Conservation (phyloP, 2,329 filamentous ascomycete genomes). For the Polychaeton citri region DNA sequence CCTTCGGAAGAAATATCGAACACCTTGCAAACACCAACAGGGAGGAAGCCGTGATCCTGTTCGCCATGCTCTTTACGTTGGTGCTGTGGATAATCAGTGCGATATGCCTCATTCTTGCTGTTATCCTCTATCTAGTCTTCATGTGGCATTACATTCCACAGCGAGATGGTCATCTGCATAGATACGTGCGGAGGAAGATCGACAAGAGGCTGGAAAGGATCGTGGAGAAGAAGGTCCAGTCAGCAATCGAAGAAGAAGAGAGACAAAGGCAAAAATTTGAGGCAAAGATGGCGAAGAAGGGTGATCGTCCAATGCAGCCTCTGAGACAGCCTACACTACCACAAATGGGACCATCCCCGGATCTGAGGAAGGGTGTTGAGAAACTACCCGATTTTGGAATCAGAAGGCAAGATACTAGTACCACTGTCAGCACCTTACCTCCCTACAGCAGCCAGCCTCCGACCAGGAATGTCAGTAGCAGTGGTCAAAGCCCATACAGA, state of each 20-base stretch:
- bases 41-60: constrained; percentile 69
- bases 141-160: constrained; percentile 84
- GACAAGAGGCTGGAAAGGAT: constrained; percentile 75
- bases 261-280: constrained; percentile 40
- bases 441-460: constrained; percentile 39
- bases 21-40: constrained; percentile 58
- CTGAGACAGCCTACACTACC: constrained; percentile 57
- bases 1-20: constrained; percentile 75
- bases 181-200: constrained; percentile 85
- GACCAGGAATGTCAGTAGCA: constrained; percentile 30
- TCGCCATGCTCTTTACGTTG: constrained; percentile 84
- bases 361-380: constrained; percentile 35
- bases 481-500: constrained; percentile 12
- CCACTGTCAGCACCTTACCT: constrained; percentile 29
- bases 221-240: constrained; percentile 75
- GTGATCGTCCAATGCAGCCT: constrained; percentile 32
- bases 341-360: constrained; percentile 41
- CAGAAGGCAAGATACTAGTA: constrained; percentile 19
- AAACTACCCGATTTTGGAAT: constrained; percentile 24
- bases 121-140: constrained; percentile 73
- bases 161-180: constrained; percentile 63
- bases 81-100: constrained; percentile 78
- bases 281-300: constrained; percentile 40
- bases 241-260: constrained; percentile 68
- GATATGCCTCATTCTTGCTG: constrained; percentile 57